These are phyloP conservation scores for Pisolithus sp. DNA, from an alignment of 768 basidiomycete genomes.

Conservation along the genomic window DNA sequence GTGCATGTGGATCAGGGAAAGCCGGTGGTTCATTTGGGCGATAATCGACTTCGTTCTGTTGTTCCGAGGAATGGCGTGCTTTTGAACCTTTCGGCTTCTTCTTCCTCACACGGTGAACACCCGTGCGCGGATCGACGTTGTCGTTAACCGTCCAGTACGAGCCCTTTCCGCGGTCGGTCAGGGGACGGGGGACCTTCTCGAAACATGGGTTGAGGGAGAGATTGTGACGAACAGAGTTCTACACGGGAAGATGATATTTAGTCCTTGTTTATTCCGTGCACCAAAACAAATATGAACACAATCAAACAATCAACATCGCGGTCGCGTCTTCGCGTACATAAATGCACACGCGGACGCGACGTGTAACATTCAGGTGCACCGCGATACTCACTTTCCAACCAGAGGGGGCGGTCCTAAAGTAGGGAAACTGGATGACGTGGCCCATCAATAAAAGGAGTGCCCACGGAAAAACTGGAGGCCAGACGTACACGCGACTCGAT, in stretches of 20 bases:
- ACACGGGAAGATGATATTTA: constrained; percentile 12
- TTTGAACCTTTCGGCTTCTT: constrained; percentile 67
- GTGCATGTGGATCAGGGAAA: constrained; percentile 51
- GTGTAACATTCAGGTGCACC: background rate
- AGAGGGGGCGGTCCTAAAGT: constrained; percentile 78
- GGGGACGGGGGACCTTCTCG: constrained; percentile 85
- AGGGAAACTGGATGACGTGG: constrained; percentile 59
- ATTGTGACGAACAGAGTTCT: constrained; percentile 91
- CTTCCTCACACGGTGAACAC: constrained; percentile 83
- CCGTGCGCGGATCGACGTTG: constrained; percentile 82
- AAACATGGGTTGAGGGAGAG: constrained; percentile 87
- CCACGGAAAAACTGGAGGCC: constrained; percentile 1
- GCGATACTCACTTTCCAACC: constrained; percentile 79
- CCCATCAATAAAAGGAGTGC: constrained; percentile 4
- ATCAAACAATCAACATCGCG: constrained; percentile 62
- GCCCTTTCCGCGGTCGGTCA: constrained; percentile 86
- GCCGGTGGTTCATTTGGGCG: constrained; percentile 41
- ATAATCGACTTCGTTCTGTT: constrained; percentile 51
- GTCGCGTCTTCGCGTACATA: constrained; percentile 32
- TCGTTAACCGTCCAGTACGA: constrained; percentile 93
- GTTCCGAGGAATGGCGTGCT: constrained; percentile 47
- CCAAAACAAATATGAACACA: constrained; percentile 53
- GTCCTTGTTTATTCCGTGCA: constrained; percentile 25
- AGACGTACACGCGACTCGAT: constrained; percentile 77
- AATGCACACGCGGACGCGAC: constrained; percentile 5